Evolutionary conservation across 2,329 filamentous ascomycete genomes (phyloP), one percentile per base, ranked within the genome.

Genomic region (Fusarium neocosmosporiellum): DNA sequence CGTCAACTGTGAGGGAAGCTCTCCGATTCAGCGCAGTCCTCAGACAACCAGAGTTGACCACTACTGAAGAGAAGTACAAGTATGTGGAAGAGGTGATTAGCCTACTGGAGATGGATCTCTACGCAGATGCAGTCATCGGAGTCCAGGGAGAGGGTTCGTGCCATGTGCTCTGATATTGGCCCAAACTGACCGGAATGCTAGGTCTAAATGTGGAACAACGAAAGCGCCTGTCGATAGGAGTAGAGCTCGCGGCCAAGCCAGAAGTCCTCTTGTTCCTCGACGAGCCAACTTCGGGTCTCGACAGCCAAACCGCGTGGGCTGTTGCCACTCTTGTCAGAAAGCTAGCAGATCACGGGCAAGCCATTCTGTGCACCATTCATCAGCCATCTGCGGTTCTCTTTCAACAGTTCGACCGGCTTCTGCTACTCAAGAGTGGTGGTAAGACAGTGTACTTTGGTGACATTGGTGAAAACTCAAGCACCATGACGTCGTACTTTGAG

Each of bases 11-110:
- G 27, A 90, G 94, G 63, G 94, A 97, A 81, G 93, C 94, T 7
- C 86, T 97, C 22, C 88, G 89, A 66, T 97, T 97, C 82, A 94
- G 91, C 75, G 94, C 94, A 18, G 80, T 94, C 7, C 90, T 97
- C 22, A 91, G 94, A 67, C 94, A 97, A 75, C 93, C 94, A 1
- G 88, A 88, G 31, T 84, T 90, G 43, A 87, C 92, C 18, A 85
- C 92, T 2, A 87, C 87, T 10, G 82, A 88, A 37, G 94, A 96
- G 78, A 97, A 96, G 83, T 80, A 94, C 2, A 91, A 88, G 1
- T 96, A 96, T 69, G 94, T 96, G 14, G 91, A 95, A 60, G 92
- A 95, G 76, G 92, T 91, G 18, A 90, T 91, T 73, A 83, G 84
- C 75, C 86, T 92, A 78, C 81, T 92, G 9, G 86, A 88, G 72